Percentiles rank a stretch among this genome's conserved stretches.
Evolutionary conservation across 257 asterid genomes (phyloP).

Genomic region (Dorcoceras hygrometricum): DNA sequence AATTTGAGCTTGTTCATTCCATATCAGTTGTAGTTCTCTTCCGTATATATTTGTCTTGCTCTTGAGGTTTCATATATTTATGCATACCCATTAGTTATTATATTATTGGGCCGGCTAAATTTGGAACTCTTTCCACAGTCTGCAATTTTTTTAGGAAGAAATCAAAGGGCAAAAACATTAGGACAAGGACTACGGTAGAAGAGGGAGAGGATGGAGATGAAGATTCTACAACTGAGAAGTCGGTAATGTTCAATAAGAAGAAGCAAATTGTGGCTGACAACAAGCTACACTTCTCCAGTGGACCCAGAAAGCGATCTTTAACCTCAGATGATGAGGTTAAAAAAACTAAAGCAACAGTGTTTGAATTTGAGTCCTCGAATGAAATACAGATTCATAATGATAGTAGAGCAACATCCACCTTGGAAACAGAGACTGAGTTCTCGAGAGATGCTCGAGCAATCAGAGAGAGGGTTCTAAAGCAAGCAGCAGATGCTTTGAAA

Average conservation of each 20-base stretch:
- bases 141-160: slow-evolving; percentile 87
- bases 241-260: slow-evolving; percentile 48
- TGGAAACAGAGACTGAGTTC: slow-evolving; percentile 68
- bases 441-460: not conserved
- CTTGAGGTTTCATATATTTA: not conserved
- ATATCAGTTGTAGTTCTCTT: not conserved
- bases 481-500: slow-evolving; percentile 62
- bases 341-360: slow-evolving; percentile 37
- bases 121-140: slow-evolving; percentile 38
- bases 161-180: slow-evolving; percentile 65
- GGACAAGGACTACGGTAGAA: slow-evolving; percentile 59
- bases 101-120: not conserved
- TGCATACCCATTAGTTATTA: not conserved
- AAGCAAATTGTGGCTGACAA: slow-evolving; percentile 48
- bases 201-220: slow-evolving; percentile 56
- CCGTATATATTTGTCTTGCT: not conserved
- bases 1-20: not conserved
- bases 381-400: slow-evolving; percentile 83
- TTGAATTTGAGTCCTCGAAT: slow-evolving; percentile 74
- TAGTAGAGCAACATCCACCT: slow-evolving; percentile 71
- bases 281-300: slow-evolving; percentile 64
- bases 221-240: slow-evolving; percentile 44
- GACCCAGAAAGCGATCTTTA: slow-evolving; percentile 37
- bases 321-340: slow-evolving; percentile 37
- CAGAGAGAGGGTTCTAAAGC: slow-evolving; percentile 35